These are phyloP conservation scores for Aureobasidium lini DNA, from an alignment of 2,329 filamentous ascomycete species.

Conservation along the genomic window DNA sequence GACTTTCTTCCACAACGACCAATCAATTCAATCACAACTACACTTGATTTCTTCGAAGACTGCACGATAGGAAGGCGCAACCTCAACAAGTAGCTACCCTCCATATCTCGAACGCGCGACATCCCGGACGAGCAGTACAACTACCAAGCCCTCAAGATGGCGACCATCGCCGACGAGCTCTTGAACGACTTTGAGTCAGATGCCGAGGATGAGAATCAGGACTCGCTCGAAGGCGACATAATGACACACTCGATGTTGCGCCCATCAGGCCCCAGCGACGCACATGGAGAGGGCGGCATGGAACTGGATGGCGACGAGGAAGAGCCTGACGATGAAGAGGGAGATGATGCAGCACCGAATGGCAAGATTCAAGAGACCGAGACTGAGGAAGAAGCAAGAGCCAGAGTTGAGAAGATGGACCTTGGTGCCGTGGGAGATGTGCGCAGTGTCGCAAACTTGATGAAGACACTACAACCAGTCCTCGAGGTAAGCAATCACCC, in stretches of 20 bases:
- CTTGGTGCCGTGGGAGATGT: constrained; percentile 68
- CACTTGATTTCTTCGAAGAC: not conserved
- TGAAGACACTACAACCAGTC: constrained; percentile 73
- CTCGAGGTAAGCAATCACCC: constrained; percentile 61
- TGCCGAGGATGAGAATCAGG: constrained; percentile 51
- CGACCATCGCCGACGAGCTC: constrained; percentile 85
- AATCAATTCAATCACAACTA: not conserved
- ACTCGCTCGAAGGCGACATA: constrained; percentile 15
- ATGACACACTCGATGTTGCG: constrained; percentile 10
- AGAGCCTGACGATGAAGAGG: constrained; percentile 20
- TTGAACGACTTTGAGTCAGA: constrained; percentile 86
- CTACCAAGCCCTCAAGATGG: constrained; percentile 49
- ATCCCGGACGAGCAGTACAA: not conserved
- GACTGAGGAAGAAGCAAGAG: constrained; percentile 63
- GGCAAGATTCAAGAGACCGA: constrained; percentile 49
- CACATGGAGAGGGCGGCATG: constrained; percentile 31
- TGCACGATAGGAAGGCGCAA: not conserved
- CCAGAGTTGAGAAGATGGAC: constrained; percentile 76
- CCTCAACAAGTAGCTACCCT: not conserved
- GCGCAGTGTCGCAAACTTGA: constrained; percentile 68
- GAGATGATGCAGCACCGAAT: constrained; percentile 52
- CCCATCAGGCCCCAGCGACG: constrained; percentile 17
- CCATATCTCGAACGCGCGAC: not conserved
- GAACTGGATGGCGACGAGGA: constrained; percentile 50
- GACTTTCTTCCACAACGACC: not conserved